phyloP scores from a whole-genome alignment of 2,329 filamentous ascomycete species.

The Fusarium sp. region DNA sequence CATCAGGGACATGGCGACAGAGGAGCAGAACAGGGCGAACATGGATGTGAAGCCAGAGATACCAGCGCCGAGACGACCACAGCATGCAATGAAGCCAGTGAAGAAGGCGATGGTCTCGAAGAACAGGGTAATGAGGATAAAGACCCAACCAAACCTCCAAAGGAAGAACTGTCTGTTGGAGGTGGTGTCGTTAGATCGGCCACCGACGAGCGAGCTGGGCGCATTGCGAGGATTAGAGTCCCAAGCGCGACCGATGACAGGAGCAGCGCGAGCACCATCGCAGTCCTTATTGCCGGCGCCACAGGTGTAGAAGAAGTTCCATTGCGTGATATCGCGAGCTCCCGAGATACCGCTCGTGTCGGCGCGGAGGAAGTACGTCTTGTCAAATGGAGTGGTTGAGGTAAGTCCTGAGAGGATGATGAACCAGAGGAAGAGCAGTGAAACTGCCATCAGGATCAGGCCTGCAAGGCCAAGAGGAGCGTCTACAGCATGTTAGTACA shows the following conservation, averaged over 20 bases:
- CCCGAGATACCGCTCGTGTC: conserved; percentile 79
- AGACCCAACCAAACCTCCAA: conserved; percentile 93
- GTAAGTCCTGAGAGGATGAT: conserved; percentile 68
- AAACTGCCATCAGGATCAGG: conserved; percentile 63
- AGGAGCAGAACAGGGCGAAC: conserved; percentile 76
- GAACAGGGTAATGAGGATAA: conserved; percentile 86
- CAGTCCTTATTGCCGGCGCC: conserved; percentile 74
- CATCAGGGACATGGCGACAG: conserved; percentile 76
- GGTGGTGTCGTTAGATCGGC: conserved; percentile 66
- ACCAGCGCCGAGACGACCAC: conserved; percentile 76
- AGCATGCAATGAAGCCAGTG: conserved; percentile 75
- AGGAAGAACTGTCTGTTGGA: conserved; percentile 78
- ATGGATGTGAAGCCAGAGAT: conserved; percentile 70
- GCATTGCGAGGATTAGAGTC: conserved; percentile 58
- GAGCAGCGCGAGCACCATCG: conserved; percentile 69
- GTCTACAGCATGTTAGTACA: conserved; percentile 49
- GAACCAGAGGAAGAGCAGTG: conserved; percentile 69
- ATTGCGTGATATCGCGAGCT: conserved; percentile 77
- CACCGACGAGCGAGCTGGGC: conserved; percentile 62
- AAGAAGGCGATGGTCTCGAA: conserved; percentile 78
- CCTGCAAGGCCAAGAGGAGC: conserved; percentile 57
- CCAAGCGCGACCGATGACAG: conserved; percentile 80
- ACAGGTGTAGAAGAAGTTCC: conserved; percentile 93
- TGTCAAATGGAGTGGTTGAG: conserved; percentile 68
- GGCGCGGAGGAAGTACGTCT: conserved; percentile 88